Base-by-base conservation (phyloP, 108 stramenopile genomes). In the Aurantiochytrium sp. region DNA sequence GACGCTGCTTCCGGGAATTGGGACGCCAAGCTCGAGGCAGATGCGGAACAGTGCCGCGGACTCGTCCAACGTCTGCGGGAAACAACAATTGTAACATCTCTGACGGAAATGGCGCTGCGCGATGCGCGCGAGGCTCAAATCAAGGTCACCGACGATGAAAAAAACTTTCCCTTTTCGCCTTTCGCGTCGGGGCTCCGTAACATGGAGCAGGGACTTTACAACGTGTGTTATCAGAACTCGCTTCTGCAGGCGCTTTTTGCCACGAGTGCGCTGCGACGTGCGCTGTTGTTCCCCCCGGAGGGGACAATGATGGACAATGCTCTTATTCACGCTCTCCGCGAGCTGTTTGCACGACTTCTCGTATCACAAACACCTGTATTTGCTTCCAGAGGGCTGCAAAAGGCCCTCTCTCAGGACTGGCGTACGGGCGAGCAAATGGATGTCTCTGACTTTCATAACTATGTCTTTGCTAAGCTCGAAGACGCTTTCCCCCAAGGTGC, bases 221-320 rank as follows among this genome's bases (percentile, higher is more conserved):
- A 83, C 23, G 76, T 83, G n/a, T 83, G 76, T 23, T 83, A 83
- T 23, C 76, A 83, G 4, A 83, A 83, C 51, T 83, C 76, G 25
- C 76, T 83, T 35, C 4, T 83, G 28, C 76, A 83, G 28, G 45
- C 76, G 8, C 51, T 83, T 18, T 83, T 83, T 83, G 45, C 49
- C 45, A 83, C 76, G 6, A 25, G 25, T 23, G 76, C 76, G 28
- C 28, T 83, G 45, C 76, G 76, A 53, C 51, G 51, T 18, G 51
- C 49, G 12, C 76, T 83, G 76, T 53, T 83, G 6, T 83, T 35
- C 28, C 76, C 76, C 18, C 51, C 76, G 10, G 49, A 47, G 51
- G 76, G 51, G 12, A 83, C 76, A 16, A 12, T 53, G 14, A 35
- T 53, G 76, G 28, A 83, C 76, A 47, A 83, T 45, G 49, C 76